Base-by-base conservation (phyloP, 441 rosid genomes). In the Erysimum cheiri region DNA sequence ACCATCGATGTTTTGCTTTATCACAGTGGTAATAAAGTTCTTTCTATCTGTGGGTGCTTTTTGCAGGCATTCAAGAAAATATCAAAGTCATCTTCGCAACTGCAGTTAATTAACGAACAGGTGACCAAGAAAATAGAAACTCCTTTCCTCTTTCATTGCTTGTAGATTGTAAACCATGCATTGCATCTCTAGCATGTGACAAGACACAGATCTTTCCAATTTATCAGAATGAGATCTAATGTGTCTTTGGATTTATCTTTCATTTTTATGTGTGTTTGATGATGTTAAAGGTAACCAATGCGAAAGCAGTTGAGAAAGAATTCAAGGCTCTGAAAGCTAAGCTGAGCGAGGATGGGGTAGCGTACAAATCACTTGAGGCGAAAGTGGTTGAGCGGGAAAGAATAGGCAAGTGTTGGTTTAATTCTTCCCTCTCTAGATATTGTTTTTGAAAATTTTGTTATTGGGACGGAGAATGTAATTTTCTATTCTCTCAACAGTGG, bases 71-170 rank as follows among this genome's bases (percentile, higher is more conserved):
- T 71, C 61, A 84, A 83, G 81, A 91, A 90, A 79, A 84, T 91
- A 82, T 81, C 86, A 59, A 87, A 91, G 91, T 86, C 84, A 72
- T 75, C 83, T 26, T 73, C 78, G 55, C 91, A 80, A 80, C 85
- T 94, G 89, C 91, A 88, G 81, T 69, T 84, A 65, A 81, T 90
- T 60, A 79, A 84, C 28, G 92, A 90, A 83, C 92, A 89, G 91
- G 97, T 94, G 67, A 48, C 75, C 58, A 58, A 29, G 39, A 31
- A 63, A 24, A 32, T n/a, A n/a, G 13, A 4, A 0, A 12, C 0
- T 52, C 13, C 3, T 28, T 48, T 36, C 32, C 63, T 59, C 66
- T 70, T 70, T 66, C 47, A 17, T 47, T 46, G 19, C 26, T 46
- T 60, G 19, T 71, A 41, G 26, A 36, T 14, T 60, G n/a, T 63